Conservation (phyloP, 352 stramenopile species). For the Phytophthora melonis region DNA sequence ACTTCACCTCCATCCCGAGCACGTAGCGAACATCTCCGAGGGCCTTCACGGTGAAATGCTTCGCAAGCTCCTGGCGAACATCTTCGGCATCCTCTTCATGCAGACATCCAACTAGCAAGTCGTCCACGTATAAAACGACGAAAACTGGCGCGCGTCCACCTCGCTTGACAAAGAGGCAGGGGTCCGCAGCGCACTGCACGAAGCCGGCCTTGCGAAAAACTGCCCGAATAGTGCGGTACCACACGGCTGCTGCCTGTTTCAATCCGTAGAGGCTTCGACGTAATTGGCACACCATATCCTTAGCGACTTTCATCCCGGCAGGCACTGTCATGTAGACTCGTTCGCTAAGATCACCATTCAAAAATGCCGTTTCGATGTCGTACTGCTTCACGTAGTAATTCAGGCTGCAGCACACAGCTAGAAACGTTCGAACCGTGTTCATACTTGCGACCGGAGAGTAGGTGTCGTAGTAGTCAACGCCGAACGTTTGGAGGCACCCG, state of each 20-base stretch:
- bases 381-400: not conserved
- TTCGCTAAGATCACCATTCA: conserved; percentile 43
- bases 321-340: conserved; percentile 34
- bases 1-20: conserved; percentile 1
- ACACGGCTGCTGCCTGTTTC: conserved; percentile 44
- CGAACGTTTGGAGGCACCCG: conserved; percentile 32
- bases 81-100: not conserved
- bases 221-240: conserved; percentile 31
- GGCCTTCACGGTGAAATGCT: conserved; percentile 25
- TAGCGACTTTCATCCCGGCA: conserved; percentile 12
- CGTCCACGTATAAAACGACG: conserved; percentile 18
- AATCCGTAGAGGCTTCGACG: conserved; percentile 44
- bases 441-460: conserved; percentile 41
- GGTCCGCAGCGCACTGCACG: not conserved
- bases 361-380: conserved; percentile 10
- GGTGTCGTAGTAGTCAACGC: conserved; percentile 35
- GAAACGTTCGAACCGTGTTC: conserved; percentile 33
- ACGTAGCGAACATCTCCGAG: conserved; percentile 16
- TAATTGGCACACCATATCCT: conserved; percentile 36
- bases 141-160: not conserved
- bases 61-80: not conserved
- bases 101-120: conserved; percentile 11
- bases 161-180: conserved; percentile 5
- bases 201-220: conserved; percentile 8
- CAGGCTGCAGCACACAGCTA: conserved; percentile 4